phyloP scores from a whole-genome alignment of 2,329 filamentous ascomycete genomes.

The Albifimbria verrucaria region DNA sequence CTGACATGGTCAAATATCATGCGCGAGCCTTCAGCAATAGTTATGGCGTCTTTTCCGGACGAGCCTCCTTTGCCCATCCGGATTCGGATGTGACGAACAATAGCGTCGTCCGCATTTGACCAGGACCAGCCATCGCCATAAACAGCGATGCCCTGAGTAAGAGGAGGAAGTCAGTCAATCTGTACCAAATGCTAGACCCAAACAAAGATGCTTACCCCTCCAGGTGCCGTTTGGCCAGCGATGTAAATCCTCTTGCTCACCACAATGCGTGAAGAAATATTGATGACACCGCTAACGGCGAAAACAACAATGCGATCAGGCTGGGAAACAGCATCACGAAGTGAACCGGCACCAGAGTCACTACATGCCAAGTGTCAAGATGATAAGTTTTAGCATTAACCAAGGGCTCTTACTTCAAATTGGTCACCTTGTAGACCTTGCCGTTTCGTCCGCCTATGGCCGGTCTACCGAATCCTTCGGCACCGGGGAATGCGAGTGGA shows the following conservation, averaged over 20 bases:
- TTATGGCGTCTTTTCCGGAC: slow-evolving; percentile 51
- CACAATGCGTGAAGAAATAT: slow-evolving; percentile 42
- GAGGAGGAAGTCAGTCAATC: neutral
- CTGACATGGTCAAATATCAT: slow-evolving; percentile 57
- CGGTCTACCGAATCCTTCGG: slow-evolving; percentile 46
- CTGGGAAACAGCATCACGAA: slow-evolving; percentile 46
- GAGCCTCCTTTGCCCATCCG: slow-evolving; percentile 48
- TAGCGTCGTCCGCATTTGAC: slow-evolving; percentile 48
- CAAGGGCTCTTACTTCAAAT: slow-evolving; percentile 29
- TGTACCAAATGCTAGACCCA: neutral
- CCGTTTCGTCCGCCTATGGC: slow-evolving; percentile 44
- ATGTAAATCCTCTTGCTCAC: slow-evolving; percentile 46
- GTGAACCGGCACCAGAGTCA: slow-evolving; percentile 44
- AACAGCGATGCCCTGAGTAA: slow-evolving; percentile 38
- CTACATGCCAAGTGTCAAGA: slow-evolving; percentile 10
- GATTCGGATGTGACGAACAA: slow-evolving; percentile 53
- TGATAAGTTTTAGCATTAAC: neutral
- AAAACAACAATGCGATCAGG: slow-evolving; percentile 48
- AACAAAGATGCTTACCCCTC: slow-evolving; percentile 29
- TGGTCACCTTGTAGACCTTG: slow-evolving; percentile 45
- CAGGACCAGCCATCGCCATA: slow-evolving; percentile 52
- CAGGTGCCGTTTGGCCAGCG: slow-evolving; percentile 47
- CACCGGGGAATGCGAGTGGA: slow-evolving; percentile 41
- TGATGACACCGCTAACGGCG: slow-evolving; percentile 46
- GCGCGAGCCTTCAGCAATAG: slow-evolving; percentile 47